Percentiles rank a stretch among this genome's conserved stretches.
phyloP scores from a whole-genome alignment of 2,329 filamentous ascomycete species.

The Plectosphaerella sp. region DNA sequence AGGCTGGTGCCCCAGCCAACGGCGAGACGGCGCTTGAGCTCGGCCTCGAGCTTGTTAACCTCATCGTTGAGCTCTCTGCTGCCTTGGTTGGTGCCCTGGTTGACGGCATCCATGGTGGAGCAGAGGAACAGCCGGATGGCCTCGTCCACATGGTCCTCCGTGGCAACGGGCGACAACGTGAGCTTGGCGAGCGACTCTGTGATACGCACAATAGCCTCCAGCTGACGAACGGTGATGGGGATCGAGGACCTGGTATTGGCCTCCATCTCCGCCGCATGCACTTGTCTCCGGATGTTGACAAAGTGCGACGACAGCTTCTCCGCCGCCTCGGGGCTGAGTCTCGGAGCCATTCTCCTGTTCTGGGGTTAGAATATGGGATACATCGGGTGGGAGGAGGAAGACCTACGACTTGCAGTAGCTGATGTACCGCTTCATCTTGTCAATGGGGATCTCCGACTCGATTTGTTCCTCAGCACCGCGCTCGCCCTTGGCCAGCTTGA shows the following conservation, averaged over 20 bases:
- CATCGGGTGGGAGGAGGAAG: neutral
- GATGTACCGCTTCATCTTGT: conserved; percentile 96
- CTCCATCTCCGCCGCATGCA: conserved; percentile 85
- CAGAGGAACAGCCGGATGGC: conserved; percentile 95
- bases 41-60: conserved; percentile 79
- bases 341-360: conserved; percentile 69
- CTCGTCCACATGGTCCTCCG: conserved; percentile 91
- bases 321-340: conserved; percentile 82
- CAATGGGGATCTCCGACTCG: conserved; percentile 85
- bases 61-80: conserved; percentile 90
- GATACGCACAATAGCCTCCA: conserved; percentile 96
- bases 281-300: conserved; percentile 90
- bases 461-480: conserved; percentile 75
- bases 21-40: conserved; percentile 79
- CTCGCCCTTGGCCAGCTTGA: conserved; percentile 93
- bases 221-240: conserved; percentile 93
- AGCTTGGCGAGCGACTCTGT: conserved; percentile 94
- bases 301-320: conserved; percentile 98
- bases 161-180: conserved; percentile 78
- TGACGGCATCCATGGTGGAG: conserved; percentile 96
- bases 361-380: neutral
- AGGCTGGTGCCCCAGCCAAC: conserved; percentile 95
- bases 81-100: conserved; percentile 77
- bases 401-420: conserved; percentile 92
- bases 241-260: conserved; percentile 89